phyloP scores from a whole-genome alignment of 768 basidiomycete genomes.

The Trametes sanguinea region DNA sequence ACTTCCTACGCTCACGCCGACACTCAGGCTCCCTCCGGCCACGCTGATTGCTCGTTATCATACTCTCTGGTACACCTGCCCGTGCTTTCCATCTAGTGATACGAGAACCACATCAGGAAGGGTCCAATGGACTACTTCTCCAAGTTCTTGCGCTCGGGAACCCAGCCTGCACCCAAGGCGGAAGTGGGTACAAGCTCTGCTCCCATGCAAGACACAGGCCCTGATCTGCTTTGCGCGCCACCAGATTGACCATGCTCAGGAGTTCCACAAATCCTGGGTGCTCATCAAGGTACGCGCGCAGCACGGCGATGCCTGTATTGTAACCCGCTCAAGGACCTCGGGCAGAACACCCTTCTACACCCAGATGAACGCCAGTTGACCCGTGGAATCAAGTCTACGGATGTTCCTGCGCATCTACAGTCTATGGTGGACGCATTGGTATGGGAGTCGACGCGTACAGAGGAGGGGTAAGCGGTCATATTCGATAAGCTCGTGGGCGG shows the following conservation, averaged over 20 bases:
- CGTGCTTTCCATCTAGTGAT: neutral
- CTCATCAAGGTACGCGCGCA: conserved; percentile 58
- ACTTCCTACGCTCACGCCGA: too few species aligned
- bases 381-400: conserved; percentile 78
- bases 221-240: neutral
- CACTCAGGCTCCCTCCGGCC: too few species aligned
- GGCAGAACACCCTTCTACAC: conserved; percentile 76
- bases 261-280: conserved; percentile 78
- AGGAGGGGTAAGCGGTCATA: conserved; percentile 71
- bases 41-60: too few species aligned
- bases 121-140: conserved; percentile 79
- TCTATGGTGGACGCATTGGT: conserved; percentile 86
- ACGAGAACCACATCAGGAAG: neutral
- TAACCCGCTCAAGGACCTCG: conserved; percentile 15
- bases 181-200: conserved; percentile 33
- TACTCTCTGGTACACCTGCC: too few species aligned
- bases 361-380: conserved; percentile 89
- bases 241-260: conserved; percentile 60
- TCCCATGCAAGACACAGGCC: neutral
- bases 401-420: conserved; percentile 74
- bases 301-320: neutral
- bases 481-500: conserved; percentile 1
- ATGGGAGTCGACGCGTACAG: conserved; percentile 80
- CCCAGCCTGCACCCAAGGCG: conserved; percentile 48
- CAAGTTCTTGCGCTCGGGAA: conserved; percentile 63